Evolutionary conservation across 148 eudicot genomes (phyloP).

Genomic region (Euryodendron excelsum): DNA sequence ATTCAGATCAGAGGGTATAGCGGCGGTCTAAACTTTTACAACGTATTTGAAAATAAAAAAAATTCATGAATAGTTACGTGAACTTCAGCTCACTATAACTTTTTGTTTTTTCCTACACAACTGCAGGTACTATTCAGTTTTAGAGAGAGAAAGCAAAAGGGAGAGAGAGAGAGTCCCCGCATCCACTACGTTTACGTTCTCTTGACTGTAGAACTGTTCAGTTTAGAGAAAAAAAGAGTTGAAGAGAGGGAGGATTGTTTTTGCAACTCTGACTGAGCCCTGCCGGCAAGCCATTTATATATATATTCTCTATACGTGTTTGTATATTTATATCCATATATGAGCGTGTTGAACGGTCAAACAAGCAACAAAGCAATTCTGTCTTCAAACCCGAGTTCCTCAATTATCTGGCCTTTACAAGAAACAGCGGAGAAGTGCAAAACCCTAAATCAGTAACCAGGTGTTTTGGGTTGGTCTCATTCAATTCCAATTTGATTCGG

Average conservation of each 20-base stretch:
- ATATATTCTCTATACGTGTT: neutral
- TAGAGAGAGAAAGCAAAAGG: neutral
- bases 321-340: neutral
- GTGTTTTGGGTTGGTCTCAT: neutral
- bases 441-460: constrained; percentile 7
- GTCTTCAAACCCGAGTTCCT: constrained; percentile 2
- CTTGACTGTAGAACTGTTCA: neutral
- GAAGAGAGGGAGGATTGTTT: neutral
- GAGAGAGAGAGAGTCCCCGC: neutral
- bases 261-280: constrained; percentile 15
- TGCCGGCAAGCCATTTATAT: constrained; percentile 22
- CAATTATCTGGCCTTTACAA: constrained; percentile 6
- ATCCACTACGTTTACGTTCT: neutral
- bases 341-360: constrained; percentile 19
- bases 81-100: neutral
- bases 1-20: no score
- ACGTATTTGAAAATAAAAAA: no score
- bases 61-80: no score
- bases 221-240: neutral
- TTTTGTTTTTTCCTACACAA: neutral
- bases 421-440: constrained; percentile 1
- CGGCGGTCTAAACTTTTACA: no score
- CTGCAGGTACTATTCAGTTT: neutral
- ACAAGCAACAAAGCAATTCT: neutral
- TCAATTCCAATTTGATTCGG: neutral